Evolutionary conservation across 192 early-diverging fungal species (phyloP).

Genomic region (Backusella macrospora): DNA sequence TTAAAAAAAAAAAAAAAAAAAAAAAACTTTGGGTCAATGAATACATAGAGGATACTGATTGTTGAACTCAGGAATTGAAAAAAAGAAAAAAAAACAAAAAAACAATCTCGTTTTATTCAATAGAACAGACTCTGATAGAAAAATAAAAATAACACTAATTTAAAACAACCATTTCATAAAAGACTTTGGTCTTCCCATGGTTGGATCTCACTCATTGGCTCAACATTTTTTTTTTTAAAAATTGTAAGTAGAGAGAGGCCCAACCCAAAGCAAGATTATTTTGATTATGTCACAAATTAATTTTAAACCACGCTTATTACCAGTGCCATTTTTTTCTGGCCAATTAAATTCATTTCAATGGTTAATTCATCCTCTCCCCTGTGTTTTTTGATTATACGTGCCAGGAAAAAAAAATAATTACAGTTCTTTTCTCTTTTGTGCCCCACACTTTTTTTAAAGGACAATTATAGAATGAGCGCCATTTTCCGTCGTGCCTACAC

Average conservation of each 20-base stretch:
- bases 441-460: not conserved
- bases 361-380: not conserved
- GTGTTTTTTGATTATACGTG: not conserved
- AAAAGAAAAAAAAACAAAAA: too few relatives aligned
- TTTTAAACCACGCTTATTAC: not conserved
- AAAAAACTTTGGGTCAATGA: too few relatives aligned
- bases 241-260: not conserved
- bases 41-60: too few relatives aligned
- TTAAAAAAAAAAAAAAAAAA: too few relatives aligned
- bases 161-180: too few relatives aligned
- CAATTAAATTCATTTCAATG: not conserved
- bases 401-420: not conserved
- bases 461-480: slow-evolving; percentile 29
- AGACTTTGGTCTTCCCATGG: too few relatives aligned
- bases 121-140: too few relatives aligned
- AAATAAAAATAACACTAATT: too few relatives aligned
- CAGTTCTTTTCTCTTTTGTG: not conserved
- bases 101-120: too few relatives aligned
- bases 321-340: not conserved
- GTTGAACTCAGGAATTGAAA: too few relatives aligned
- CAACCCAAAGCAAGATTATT: not conserved
- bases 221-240: not conserved
- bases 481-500: slow-evolving; percentile 49
- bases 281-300: not conserved
- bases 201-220: too few relatives aligned